These are phyloP conservation scores for Mycena polygramma DNA, from an alignment of 768 basidiomycete genomes.

Conservation along the genomic window DNA sequence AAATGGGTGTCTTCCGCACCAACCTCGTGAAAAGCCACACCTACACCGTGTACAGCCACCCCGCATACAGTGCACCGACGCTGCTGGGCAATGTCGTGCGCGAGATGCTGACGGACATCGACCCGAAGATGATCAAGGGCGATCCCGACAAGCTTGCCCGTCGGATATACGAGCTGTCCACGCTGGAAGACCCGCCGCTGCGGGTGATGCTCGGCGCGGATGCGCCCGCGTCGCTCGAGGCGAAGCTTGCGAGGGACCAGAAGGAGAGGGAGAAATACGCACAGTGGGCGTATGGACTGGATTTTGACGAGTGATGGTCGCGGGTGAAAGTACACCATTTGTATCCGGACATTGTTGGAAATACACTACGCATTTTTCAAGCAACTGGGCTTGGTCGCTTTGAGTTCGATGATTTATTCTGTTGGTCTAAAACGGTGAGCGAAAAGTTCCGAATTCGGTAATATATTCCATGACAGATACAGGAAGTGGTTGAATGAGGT, in stretches of 20 bases:
- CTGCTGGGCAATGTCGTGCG: conserved; percentile 23
- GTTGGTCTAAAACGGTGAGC: too few relatives aligned
- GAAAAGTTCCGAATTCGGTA: too few relatives aligned
- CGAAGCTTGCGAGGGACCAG: conserved; percentile 18
- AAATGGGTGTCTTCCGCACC: conserved; percentile 28
- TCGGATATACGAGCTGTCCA: conserved; percentile 14
- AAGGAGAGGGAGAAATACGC: conserved; percentile 25
- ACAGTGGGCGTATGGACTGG: conserved; percentile 17
- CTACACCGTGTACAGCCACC: conserved; percentile 15
- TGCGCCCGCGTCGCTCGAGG: conserved; percentile 5
- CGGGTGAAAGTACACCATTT: too few relatives aligned
- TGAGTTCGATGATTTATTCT: too few relatives aligned
- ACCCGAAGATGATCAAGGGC: conserved; percentile 20
- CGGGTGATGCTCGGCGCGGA: conserved; percentile 23
- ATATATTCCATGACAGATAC: too few relatives aligned
- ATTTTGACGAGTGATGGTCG: conserved; percentile 24
- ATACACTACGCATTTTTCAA: too few relatives aligned
- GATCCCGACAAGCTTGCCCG: conserved; percentile 28
- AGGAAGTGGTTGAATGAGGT: too few relatives aligned
- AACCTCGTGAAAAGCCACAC: conserved; percentile 27
- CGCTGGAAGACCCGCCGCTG: conserved; percentile 17
- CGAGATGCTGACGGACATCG: conserved; percentile 4
- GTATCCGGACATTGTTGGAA: too few relatives aligned
- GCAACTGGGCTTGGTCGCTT: too few relatives aligned
- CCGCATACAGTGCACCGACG: conserved; percentile 15